Percentiles rank a stretch among this genome's conserved stretches.
These are phyloP conservation scores for Kazachstania sp. DNA, from an alignment of 1,139 yeast species.

Conservation along the genomic window DNA sequence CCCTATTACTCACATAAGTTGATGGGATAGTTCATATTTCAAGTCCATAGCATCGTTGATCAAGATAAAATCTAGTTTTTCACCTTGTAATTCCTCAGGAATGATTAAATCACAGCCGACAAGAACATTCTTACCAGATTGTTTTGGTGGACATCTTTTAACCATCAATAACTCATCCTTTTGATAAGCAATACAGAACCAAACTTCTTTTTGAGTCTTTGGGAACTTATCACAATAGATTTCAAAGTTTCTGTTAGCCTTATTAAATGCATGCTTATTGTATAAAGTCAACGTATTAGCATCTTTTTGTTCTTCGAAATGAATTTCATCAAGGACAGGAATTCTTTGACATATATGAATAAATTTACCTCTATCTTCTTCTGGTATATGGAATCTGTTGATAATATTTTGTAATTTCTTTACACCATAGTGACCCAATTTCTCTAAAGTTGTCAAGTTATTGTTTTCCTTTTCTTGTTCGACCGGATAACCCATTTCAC, in stretches of 20 bases:
- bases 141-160: conserved; percentile 59
- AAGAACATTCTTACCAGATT: conserved; percentile 35
- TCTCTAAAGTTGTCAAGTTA: conserved; percentile 22
- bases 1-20: background rate
- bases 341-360: conserved; percentile 39
- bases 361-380: conserved; percentile 34
- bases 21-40: conserved; percentile 29
- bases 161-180: conserved; percentile 45
- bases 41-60: conserved; percentile 65
- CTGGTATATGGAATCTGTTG: conserved; percentile 11
- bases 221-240: conserved; percentile 78
- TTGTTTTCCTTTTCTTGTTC: background rate
- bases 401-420: conserved; percentile 13
- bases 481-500: conserved; percentile 21
- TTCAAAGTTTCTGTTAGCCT: conserved; percentile 51
- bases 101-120: conserved; percentile 44
- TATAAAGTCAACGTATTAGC: conserved; percentile 26
- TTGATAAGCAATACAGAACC: conserved; percentile 70
- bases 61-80: conserved; percentile 38
- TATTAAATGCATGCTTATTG: conserved; percentile 46
- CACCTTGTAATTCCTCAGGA: conserved; percentile 43
- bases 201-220: conserved; percentile 84
- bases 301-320: conserved; percentile 9
- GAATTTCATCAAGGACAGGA: conserved; percentile 34
- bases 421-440: conserved; percentile 27